Percentiles rank a stretch among this genome's conserved stretches.
phyloP scores from a whole-genome alignment of 169 alveolate species.

The Plasmodium cynomolgi region DNA sequence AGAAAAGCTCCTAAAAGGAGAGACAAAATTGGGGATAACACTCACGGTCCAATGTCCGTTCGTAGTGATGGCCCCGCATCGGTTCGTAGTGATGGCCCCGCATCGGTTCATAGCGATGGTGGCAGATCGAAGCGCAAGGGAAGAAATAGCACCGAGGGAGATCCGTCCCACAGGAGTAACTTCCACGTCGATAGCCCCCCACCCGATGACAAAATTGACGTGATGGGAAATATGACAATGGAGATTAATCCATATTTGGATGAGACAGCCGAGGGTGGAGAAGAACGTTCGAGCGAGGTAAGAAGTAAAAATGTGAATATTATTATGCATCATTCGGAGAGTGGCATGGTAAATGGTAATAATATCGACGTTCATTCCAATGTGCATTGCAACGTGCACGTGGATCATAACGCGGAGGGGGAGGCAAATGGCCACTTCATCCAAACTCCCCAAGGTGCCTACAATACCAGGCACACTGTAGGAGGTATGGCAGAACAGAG shows the following conservation, averaged over 20 bases:
- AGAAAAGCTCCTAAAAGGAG: not conserved
- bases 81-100: not conserved
- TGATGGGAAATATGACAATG: not conserved
- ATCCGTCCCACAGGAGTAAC: not conserved
- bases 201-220: slow-evolving; percentile 11
- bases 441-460: not conserved
- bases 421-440: not conserved
- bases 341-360: not conserved
- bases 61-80: not conserved
- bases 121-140: not conserved
- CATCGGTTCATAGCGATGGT: not conserved
- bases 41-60: not conserved
- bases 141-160: not conserved
- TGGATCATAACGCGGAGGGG: not conserved
- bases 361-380: not conserved
- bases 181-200: not conserved
- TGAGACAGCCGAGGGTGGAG: not conserved
- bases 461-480: not conserved
- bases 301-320: slow-evolving; percentile 5
- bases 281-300: not conserved
- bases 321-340: not conserved
- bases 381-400: not conserved
- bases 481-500: not conserved
- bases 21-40: not conserved
- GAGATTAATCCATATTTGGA: not conserved